Conservation (phyloP, 2,329 filamentous ascomycete species). For the Talaromyces sp. region DNA sequence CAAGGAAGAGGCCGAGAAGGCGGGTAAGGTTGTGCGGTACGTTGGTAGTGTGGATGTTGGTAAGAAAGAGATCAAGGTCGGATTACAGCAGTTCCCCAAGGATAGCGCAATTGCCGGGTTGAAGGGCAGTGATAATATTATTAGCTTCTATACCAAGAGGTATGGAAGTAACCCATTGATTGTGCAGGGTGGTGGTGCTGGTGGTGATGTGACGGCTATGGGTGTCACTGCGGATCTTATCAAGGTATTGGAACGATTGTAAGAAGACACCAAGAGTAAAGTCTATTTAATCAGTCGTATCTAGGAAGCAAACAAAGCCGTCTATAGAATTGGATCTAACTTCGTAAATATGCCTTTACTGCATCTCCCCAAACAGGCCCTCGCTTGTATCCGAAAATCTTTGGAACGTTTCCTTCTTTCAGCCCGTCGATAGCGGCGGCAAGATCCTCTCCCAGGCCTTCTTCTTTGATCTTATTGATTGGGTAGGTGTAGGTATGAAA, state of each 20-base stretch:
- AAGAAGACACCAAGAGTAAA: not conserved
- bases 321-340: constrained; percentile 13
- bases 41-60: constrained; percentile 88
- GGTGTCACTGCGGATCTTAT: constrained; percentile 91
- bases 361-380: constrained; percentile 56
- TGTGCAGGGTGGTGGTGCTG: constrained; percentile 89
- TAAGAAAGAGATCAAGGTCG: constrained; percentile 82
- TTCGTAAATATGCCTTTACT: constrained; percentile 51
- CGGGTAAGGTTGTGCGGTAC: constrained; percentile 89
- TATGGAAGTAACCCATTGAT: constrained; percentile 90
- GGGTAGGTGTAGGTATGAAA: constrained; percentile 63
- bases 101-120: constrained; percentile 89
- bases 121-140: constrained; percentile 98
- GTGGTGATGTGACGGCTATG: constrained; percentile 95
- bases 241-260: constrained; percentile 75
- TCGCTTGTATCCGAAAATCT: constrained; percentile 59
- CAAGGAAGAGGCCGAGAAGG: constrained; percentile 78
- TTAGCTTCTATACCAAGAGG: constrained; percentile 95
- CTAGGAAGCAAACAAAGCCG: not conserved
- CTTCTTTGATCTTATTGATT: constrained; percentile 53
- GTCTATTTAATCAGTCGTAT: not conserved
- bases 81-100: constrained; percentile 81
- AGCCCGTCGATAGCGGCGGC: constrained; percentile 60
- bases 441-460: constrained; percentile 54
- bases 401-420: constrained; percentile 54